These are phyloP conservation scores for Naganishia vaughanmartiniae DNA, from an alignment of 768 basidiomycete species.

Conservation along the genomic window DNA sequence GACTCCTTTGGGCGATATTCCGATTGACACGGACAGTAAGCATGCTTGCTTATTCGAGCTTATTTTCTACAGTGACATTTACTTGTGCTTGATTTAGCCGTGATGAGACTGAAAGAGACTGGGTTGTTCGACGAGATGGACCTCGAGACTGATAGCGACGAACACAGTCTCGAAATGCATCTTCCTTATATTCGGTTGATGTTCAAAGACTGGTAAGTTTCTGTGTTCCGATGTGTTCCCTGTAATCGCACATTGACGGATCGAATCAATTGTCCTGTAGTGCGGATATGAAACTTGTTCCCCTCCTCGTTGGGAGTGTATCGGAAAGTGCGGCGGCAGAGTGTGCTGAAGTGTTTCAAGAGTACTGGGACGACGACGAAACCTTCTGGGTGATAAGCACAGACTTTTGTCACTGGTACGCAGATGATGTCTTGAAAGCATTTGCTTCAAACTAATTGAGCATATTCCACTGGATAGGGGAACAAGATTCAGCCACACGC, in stretches of 20 bases:
- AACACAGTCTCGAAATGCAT: conserved; percentile 98
- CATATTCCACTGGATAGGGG: conserved; percentile 40
- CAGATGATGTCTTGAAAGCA: not conserved
- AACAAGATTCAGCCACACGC: conserved; percentile 46
- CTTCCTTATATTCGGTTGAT: conserved; percentile 61
- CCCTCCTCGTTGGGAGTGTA: conserved; percentile 74
- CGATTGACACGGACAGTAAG: conserved; percentile 75
- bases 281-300: conserved; percentile 75
- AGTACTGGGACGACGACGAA: conserved; percentile 71
- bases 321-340: conserved; percentile 60
- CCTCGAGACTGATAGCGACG: conserved; percentile 73
- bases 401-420: conserved; percentile 97
- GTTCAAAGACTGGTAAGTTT: conserved; percentile 39
- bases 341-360: conserved; percentile 69
- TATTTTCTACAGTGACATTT: no score
- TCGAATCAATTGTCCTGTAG: conserved; percentile 51
- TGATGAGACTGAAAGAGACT: conserved; percentile 64
- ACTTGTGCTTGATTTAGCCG: conserved; percentile 56
- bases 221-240: not conserved
- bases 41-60: conserved; percentile 18
- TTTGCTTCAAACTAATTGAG: not conserved
- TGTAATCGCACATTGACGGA: not conserved
- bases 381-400: conserved; percentile 89
- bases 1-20: conserved; percentile 80
- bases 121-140: conserved; percentile 70